phyloP scores from a whole-genome alignment of 2,329 filamentous ascomycete species.

The Epichloe scottii region DNA sequence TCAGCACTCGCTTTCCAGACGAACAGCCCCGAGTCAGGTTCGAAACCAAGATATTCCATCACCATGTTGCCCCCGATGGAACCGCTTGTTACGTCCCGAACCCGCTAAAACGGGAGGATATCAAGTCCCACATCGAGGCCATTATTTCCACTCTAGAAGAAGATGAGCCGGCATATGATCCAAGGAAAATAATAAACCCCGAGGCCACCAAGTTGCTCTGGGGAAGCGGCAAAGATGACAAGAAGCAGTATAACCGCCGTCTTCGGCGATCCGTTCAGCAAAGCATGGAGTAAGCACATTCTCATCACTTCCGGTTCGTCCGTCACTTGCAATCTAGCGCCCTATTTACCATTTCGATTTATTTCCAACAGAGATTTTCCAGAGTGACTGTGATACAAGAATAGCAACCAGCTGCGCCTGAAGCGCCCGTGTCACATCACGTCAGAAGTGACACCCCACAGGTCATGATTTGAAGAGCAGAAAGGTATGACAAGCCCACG shows the following conservation, averaged over 20 bases:
- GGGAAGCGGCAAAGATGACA: slow-evolving; percentile 59
- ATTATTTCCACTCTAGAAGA: slow-evolving; percentile 79
- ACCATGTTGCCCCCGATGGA: slow-evolving; percentile 69
- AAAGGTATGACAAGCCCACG: not conserved
- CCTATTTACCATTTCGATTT: not conserved
- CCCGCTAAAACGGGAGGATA: slow-evolving; percentile 52
- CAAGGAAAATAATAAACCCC: slow-evolving; percentile 72
- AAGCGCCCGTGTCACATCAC: not conserved
- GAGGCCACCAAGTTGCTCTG: slow-evolving; percentile 81
- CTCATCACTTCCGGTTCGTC: not conserved
- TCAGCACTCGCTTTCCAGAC: slow-evolving; percentile 77
- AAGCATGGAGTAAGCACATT: slow-evolving; percentile 44
- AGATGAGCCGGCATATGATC: slow-evolving; percentile 78
- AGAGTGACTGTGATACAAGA: slow-evolving; percentile 12
- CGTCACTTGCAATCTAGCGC: not conserved
- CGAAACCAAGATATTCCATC: slow-evolving; percentile 74
- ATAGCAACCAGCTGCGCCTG: not conserved
- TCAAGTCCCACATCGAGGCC: slow-evolving; percentile 70
- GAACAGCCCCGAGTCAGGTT: slow-evolving; percentile 78
- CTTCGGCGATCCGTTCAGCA: slow-evolving; percentile 66
- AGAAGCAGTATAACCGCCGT: slow-evolving; percentile 72
- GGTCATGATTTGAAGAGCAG: not conserved
- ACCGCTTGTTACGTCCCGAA: slow-evolving; percentile 71
- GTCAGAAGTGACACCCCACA: not conserved
- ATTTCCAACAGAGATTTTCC: slow-evolving; percentile 19